A percentile compares a stretch with the other conserved stretches of the same genome.
Evolutionary conservation across 1,284 basidiomycete species (phyloP).

Genomic region (Vanrija pseudolonga): DNA sequence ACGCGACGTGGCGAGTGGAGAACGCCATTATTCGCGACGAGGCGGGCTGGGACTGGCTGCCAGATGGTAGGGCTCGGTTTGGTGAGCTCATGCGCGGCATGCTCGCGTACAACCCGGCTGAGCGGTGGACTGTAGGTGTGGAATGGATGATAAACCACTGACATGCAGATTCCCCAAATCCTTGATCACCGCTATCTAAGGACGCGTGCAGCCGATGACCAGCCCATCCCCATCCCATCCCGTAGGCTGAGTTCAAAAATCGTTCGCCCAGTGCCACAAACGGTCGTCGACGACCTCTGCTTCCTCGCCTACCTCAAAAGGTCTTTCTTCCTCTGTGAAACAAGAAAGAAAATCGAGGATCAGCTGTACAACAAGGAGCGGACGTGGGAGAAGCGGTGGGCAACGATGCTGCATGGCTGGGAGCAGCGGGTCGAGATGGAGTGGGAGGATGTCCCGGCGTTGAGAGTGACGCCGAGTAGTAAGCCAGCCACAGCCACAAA

Average conservation of each 20-base stretch:
- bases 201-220: slow-evolving; percentile 9
- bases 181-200: slow-evolving; percentile 38
- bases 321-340: slow-evolving; percentile 36
- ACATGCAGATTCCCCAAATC: slow-evolving; percentile 33
- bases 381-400: slow-evolving; percentile 45
- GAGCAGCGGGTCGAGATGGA: slow-evolving; percentile 28
- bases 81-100: slow-evolving; percentile 36
- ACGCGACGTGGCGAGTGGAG: slow-evolving; percentile 23
- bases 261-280: slow-evolving; percentile 13
- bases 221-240: slow-evolving; percentile 14
- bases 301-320: slow-evolving; percentile 36
- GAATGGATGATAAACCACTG: not conserved
- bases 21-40: slow-evolving; percentile 22
- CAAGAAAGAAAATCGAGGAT: slow-evolving; percentile 19
- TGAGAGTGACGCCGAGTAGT: not conserved
- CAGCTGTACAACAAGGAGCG: slow-evolving; percentile 24
- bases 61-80: slow-evolving; percentile 15
- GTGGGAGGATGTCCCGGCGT: slow-evolving; percentile 28
- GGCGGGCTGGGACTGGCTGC: slow-evolving; percentile 21
- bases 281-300: slow-evolving; percentile 36
- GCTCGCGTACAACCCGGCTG: slow-evolving; percentile 29
- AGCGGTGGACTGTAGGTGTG: slow-evolving; percentile 36
- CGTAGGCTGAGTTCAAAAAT: slow-evolving; percentile 14
- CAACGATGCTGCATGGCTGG: slow-evolving; percentile 33
- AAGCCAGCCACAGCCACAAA: not conserved